phyloP scores from a whole-genome alignment of 495 filamentous ascomycete species.

The Tuber aestivum region DNA sequence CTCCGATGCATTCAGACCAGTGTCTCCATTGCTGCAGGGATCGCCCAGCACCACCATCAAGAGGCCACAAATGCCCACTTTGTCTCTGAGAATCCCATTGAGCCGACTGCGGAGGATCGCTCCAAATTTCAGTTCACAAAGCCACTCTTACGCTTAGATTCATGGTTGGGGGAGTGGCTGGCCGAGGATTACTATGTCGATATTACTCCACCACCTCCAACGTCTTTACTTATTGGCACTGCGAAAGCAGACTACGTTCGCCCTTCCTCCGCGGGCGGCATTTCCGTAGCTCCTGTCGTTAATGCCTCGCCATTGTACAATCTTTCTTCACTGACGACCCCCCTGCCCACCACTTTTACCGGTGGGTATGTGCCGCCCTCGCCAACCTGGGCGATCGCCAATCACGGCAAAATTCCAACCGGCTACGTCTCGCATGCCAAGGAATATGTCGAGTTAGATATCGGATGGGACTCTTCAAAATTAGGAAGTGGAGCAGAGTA shows the following conservation, averaged over 20 bases:
- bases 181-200: conserved; percentile 84
- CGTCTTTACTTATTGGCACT: conserved; percentile 73
- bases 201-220: conserved; percentile 82
- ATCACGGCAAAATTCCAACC: conserved; percentile 69
- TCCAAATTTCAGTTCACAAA: conserved; percentile 47
- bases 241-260: conserved; percentile 60
- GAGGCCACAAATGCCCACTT: conserved; percentile 36
- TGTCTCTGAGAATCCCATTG: conserved; percentile 28
- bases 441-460: conserved; percentile 76
- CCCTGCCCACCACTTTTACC: conserved; percentile 29
- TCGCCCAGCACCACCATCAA: conserved; percentile 59
- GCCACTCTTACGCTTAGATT: conserved; percentile 70
- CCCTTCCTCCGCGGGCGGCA: conserved; percentile 12
- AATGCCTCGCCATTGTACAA: conserved; percentile 28
- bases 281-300: conserved; percentile 2
- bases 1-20: conserved; percentile 90
- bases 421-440: conserved; percentile 91
- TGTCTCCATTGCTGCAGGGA: conserved; percentile 79
- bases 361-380: conserved; percentile 64
- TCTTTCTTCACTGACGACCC: conserved; percentile 24
- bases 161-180: conserved; percentile 93
- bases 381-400: conserved; percentile 76
- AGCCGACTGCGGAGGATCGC: conserved; percentile 27
- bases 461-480: conserved; percentile 89
- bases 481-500: conserved; percentile 85